phyloP scores from a whole-genome alignment of 129 eudicot genomes.

The carrot (Daucus carota) region DNA sequence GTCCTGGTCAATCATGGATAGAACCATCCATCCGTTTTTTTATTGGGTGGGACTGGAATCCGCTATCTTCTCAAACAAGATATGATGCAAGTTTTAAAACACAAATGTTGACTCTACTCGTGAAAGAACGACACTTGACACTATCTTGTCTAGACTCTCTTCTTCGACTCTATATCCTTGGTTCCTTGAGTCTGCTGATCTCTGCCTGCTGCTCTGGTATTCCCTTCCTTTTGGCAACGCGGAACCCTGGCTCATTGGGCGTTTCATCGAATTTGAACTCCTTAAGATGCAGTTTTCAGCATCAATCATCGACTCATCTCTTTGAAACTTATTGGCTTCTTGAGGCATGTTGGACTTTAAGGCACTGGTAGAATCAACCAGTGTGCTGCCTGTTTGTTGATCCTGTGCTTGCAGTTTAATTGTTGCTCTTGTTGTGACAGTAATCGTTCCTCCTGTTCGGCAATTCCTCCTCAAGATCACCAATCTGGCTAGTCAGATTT shows the following conservation, averaged over 20 bases:
- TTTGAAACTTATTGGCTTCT: constrained; percentile 24
- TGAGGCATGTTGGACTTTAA: constrained; percentile 40
- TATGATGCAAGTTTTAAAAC: not conserved
- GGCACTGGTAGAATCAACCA: constrained; percentile 36
- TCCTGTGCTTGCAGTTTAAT: constrained; percentile 45
- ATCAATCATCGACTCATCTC: constrained; percentile 39
- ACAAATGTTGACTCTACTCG: not conserved
- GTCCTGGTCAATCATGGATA: no score
- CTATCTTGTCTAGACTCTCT: constrained; percentile 62
- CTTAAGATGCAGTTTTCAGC: constrained; percentile 45
- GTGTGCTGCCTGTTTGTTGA: constrained; percentile 15
- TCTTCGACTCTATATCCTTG: constrained; percentile 72
- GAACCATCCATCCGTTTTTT: no score
- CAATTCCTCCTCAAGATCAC: constrained; percentile 78
- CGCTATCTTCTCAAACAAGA: no score
- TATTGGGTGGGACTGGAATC: no score
- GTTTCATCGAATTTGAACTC: constrained; percentile 57
- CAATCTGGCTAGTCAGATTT: constrained; percentile 33
- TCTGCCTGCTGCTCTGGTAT: constrained; percentile 37
- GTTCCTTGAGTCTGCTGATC: constrained; percentile 35
- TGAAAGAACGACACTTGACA: not conserved
- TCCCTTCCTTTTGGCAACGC: constrained; percentile 40
- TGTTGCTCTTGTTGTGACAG: constrained; percentile 14
- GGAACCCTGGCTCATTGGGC: constrained; percentile 37
- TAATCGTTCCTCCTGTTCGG: constrained; percentile 24